Percentiles rank a stretch among this genome's conserved stretches.
Evolutionary conservation across 257 asterid genomes (phyloP).

Genomic region (Nyctanthes arbortristis): DNA sequence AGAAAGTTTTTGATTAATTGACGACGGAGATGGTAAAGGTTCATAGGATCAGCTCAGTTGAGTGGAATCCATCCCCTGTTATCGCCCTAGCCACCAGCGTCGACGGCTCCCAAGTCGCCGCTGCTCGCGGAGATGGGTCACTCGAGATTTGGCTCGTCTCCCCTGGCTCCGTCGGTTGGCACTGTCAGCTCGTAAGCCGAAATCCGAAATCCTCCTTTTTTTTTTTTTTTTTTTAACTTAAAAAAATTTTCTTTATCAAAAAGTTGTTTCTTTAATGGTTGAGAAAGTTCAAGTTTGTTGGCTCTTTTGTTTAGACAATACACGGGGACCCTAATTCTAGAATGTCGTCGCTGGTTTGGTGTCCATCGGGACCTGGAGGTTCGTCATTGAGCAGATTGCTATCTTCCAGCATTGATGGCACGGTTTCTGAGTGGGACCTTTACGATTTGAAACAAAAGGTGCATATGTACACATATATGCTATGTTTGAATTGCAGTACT

Average conservation of each 20-base stretch:
- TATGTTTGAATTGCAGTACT: neutral
- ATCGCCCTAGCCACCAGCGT: conserved; percentile 91
- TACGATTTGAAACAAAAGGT: conserved; percentile 81
- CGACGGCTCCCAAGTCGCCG: conserved; percentile 91
- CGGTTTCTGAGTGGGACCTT: conserved; percentile 91
- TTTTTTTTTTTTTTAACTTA: too few species aligned
- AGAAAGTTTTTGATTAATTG: neutral
- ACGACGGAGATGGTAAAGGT: conserved; percentile 47
- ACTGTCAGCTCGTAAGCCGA: conserved; percentile 82
- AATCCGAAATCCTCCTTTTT: too few species aligned
- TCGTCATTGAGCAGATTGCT: conserved; percentile 60
- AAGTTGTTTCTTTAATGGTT: neutral
- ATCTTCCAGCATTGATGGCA: conserved; percentile 86
- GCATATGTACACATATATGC: neutral
- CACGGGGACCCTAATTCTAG: conserved; percentile 83
- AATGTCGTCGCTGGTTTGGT: conserved; percentile 91
- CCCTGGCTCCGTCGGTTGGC: conserved; percentile 99
- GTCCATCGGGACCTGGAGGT: conserved; percentile 59
- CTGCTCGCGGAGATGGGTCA: conserved; percentile 88
- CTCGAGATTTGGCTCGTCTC: conserved; percentile 98
- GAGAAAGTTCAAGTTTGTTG: conserved; percentile 21
- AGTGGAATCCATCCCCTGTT: conserved; percentile 87
- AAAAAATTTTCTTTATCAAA: too few species aligned
- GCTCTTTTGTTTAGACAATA: conserved; percentile 61
- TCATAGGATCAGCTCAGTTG: conserved; percentile 60